These are phyloP conservation scores for Pyronema omphalodes DNA, from an alignment of 495 filamentous ascomycete genomes.

Conservation along the genomic window DNA sequence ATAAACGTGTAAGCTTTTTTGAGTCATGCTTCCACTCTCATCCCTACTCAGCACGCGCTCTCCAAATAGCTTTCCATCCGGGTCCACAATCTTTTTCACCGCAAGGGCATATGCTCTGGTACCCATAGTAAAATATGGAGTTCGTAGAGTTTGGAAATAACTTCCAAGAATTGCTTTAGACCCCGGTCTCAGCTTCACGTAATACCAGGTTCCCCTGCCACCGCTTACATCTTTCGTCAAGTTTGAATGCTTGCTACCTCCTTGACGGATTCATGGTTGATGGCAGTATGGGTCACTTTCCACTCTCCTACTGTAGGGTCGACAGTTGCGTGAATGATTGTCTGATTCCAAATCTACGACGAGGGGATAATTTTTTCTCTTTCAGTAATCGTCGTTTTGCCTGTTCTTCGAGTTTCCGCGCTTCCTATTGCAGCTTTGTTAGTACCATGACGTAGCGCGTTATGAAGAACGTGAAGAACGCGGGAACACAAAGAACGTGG, in stretches of 20 bases:
- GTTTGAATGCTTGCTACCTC: constrained; percentile 72
- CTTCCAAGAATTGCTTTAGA: constrained; percentile 61
- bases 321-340: constrained; percentile 94
- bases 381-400: constrained; percentile 65
- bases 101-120: constrained; percentile 83
- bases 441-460: constrained; percentile 27
- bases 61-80: constrained; percentile 72
- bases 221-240: constrained; percentile 43
- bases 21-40: constrained; percentile 79
- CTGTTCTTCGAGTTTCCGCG: constrained; percentile 63
- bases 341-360: constrained; percentile 97
- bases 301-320: constrained; percentile 93
- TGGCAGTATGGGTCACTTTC: constrained; percentile 73
- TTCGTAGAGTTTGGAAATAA: constrained; percentile 68
- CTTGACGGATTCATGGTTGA: constrained; percentile 80
- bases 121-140: constrained; percentile 96
- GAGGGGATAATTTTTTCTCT: constrained; percentile 63
- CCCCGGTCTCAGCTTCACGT: constrained; percentile 97
- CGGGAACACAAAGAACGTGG: background rate
- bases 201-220: constrained; percentile 55
- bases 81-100: constrained; percentile 86
- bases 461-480: background rate
- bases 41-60: constrained; percentile 89
- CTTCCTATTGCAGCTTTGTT: constrained; percentile 43
- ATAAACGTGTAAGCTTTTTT: constrained; percentile 83